Evolutionary conservation across 768 basidiomycete species (phyloP), one percentile per base, ranked within the genome.

Genomic region (Lentinula detonsa): DNA sequence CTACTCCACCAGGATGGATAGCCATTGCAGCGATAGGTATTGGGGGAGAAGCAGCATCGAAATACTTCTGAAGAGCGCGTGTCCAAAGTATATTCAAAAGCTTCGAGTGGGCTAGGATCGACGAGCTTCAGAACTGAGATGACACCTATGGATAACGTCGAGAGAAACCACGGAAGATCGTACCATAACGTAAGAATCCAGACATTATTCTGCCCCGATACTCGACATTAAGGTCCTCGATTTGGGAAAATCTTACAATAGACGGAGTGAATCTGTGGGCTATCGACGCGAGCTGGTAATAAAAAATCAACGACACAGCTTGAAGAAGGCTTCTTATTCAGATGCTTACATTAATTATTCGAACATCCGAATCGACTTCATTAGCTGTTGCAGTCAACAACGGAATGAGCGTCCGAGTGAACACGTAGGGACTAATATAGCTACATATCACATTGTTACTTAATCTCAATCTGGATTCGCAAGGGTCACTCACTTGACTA

Each of bases 391-490:
- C 67, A 52, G 73, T 70, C 49, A 85, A 58, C 9, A 84, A 62
- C 2, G 85, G 81, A 28, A 85, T 71, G 2, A 86, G 73, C 10
- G 76, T 70, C 18, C 72, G 70, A 11, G 80, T 84, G 61, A 85
- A 74, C 4, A 77, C 73, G 60, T 80, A 79, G 0, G 77, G 77
- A 33, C 77, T 74, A 54, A 85, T 69, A 54, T 76, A 74, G 43
- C 84, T 85, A 59, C 10, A 45, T 16, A 34, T 13, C 8, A 6
- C 9, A 13, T 21, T 6, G 2, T 37, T 37, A 9, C 50, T 35
- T 1, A 15, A 35, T 34, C 21, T n/a, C 16, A 8, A 13, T n/a
- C 45, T 28, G 8, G 55, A 45, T 35, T 35, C 31, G 48, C 43
- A 33, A 18, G 13, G 42, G 5, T 34, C 15, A 11, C 35, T 43